A percentile compares a stretch with the other conserved stretches of the same genome.
These are phyloP conservation scores for Trebouxiophyceae sp. DNA, from an alignment of 163 green algal species.

Conservation along the genomic window DNA sequence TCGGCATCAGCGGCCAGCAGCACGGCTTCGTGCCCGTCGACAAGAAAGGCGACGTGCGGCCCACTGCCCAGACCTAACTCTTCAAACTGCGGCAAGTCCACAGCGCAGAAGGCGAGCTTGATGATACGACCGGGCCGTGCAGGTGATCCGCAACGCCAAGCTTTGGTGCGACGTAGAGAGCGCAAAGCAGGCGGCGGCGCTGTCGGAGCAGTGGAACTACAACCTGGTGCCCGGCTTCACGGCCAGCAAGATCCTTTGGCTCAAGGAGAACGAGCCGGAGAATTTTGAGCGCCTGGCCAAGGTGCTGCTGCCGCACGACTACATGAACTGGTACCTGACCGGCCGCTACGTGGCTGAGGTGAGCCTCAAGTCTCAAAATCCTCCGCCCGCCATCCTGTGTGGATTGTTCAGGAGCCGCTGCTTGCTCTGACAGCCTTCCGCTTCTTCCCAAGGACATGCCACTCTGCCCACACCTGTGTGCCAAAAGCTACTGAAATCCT, in stretches of 20 bases:
- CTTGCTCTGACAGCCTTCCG: too few species aligned
- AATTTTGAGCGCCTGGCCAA: slow-evolving; percentile 36
- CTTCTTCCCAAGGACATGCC: too few species aligned
- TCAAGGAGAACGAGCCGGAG: slow-evolving; percentile 73
- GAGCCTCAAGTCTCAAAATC: background rate
- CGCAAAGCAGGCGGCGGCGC: slow-evolving; percentile 56
- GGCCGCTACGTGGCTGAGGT: slow-evolving; percentile 61
- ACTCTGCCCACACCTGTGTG: too few species aligned
- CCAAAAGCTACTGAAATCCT: too few species aligned
- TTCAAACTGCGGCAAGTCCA: too few species aligned
- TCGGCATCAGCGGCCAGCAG: slow-evolving; percentile 79
- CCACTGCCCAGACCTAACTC: background rate
- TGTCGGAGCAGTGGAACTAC: slow-evolving; percentile 45
- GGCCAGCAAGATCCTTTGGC: slow-evolving; percentile 80
- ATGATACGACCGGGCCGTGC: background rate
- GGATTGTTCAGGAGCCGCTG: too few species aligned
- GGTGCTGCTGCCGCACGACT: slow-evolving; percentile 73
- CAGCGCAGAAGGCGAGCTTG: too few species aligned
- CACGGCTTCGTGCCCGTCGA: slow-evolving; percentile 82
- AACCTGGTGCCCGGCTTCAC: slow-evolving; percentile 77
- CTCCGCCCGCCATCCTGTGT: background rate
- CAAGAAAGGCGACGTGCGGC: slow-evolving; percentile 24
- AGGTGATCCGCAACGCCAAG: slow-evolving; percentile 70
- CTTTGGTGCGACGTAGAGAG: slow-evolving; percentile 85
- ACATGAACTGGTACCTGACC: slow-evolving; percentile 79